Evolutionary conservation across 1,139 yeast species (phyloP), one percentile per base, ranked within the genome.

Genomic region (Ogataea hybrid): DNA sequence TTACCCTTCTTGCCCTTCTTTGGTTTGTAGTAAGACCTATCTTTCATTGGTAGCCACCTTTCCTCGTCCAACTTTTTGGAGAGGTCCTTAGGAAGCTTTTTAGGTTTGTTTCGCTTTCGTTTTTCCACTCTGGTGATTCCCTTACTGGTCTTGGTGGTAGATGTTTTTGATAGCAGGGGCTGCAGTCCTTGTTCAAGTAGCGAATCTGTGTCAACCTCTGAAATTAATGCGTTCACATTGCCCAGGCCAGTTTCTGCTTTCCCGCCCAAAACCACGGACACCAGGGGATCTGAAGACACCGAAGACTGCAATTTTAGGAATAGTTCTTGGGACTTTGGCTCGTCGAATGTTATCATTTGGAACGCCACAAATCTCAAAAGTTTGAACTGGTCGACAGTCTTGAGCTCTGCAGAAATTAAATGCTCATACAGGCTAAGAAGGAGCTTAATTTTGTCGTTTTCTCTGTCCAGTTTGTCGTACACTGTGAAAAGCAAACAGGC

Each of bases 11-110:
- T 74, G 47, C 77, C 75, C 60, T 79, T 81, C 57, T 84, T 82
- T 15, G 95, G 88, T 62, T 79, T 86, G 67, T 85, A 89, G 53
- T 82, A 80, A 6, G 89, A 77, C 63, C 97, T 77, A 60, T 89
- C 92, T 57, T 81, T 83, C 73, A 85, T 59, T 23, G 97, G 95
- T 42, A 89, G 66, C 97, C 97, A 90, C 67, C 97, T 80, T 62
- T 90, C 97, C 8, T 75, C 75, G 53, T 81, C 84, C 2, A 77
- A 69, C 15, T 57, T 52, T 41, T 60, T 64, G 6, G 58, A 50
- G 3, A 65, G 56, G 43, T 74, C 79, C 44, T 69, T 67, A 28
- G 80, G 72, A 30, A 69, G 63, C 51, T 65, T 69, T 57, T 63
- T 65, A 8, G 57, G 54, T 21, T 60, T 64, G 36, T 61, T 56